phyloP scores from a whole-genome alignment of 257 asterid species.

The Solanum sparsipilum region DNA sequence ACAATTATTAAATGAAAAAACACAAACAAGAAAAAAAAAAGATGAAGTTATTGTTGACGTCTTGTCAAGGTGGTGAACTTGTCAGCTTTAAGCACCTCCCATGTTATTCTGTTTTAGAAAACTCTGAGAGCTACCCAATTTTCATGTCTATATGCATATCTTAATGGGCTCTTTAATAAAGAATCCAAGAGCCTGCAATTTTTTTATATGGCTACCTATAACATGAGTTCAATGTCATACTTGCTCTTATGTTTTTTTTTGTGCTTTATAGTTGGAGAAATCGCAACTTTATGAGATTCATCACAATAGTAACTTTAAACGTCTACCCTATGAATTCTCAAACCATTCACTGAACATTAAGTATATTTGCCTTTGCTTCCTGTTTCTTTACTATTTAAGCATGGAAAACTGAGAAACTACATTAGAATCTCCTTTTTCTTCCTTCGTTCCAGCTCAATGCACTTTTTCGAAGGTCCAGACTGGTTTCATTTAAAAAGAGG shows the following conservation, averaged over 20 bases:
- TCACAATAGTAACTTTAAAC: neutral
- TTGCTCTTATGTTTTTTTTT: neutral
- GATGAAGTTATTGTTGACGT: neutral
- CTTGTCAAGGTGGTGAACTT: neutral
- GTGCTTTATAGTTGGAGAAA: neutral
- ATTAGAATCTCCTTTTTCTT: neutral
- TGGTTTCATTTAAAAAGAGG: conserved; percentile 91
- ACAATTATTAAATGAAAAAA: neutral
- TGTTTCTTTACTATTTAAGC: neutral
- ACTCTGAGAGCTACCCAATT: neutral
- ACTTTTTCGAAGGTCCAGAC: conserved; percentile 97
- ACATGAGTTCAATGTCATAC: neutral
- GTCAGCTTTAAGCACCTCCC: neutral
- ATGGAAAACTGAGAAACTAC: neutral
- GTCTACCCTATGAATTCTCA: neutral
- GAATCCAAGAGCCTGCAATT: neutral
- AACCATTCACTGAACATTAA: neutral
- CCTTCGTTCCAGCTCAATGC: conserved; percentile 76
- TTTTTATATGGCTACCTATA: neutral
- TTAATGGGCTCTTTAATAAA: neutral
- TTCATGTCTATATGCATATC: neutral
- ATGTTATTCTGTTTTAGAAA: neutral
- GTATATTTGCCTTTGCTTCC: neutral
- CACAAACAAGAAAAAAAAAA: neutral
- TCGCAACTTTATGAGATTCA: neutral